Base-by-base conservation (phyloP, 352 stramenopile species). In the Pythium vanterpoolii region DNA sequence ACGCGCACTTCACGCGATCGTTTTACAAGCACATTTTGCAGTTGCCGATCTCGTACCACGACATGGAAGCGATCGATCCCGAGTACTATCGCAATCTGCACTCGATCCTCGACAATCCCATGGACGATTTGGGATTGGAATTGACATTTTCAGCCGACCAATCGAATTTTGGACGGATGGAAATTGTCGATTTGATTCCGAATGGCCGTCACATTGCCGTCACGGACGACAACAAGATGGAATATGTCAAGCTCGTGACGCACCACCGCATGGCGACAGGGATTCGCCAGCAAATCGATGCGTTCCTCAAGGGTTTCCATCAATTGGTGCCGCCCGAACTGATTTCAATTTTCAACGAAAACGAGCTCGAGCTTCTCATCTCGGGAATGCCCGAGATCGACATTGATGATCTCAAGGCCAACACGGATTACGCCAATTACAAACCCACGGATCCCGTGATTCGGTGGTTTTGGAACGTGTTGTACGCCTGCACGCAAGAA, bases 11-110 rank as follows among this genome's bases (percentile, higher is more conserved):
- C 62, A 99, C 97, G 23, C 80, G 97, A 14, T 98, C 87, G 52
- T 96, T 99, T 52, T 99, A 99, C 87, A 96, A 96, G 77, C 97
- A 99, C 71, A 99, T 99, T 69, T 73, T 99, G 48, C 97, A 98
- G 65, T 76, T 98, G 36, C 95, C 97, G 51, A 95, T 99, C 39
- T 92, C 77, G 43, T 98, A 99, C 69, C 87, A 98, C 58, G 98
- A 99, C 77, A 99, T 99, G 96, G 95, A 99, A 84, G 96, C 93
- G 3, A 98, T 99, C 50, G 96, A 99, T 69, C 96, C 96, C 9
- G 95, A 98, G 71, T 96, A 98, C 56, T 97, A 96, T 69, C 80
- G 86, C n/a, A 97, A 96, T 64, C 71, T 98, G 21, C 86, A 91
- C 64, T 96, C 91, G 52, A 93, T 98, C 30, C 54, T 97, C 33